These are phyloP conservation scores for Stephanodiscus triporus DNA, from an alignment of 108 stramenopile genomes.

Conservation along the genomic window DNA sequence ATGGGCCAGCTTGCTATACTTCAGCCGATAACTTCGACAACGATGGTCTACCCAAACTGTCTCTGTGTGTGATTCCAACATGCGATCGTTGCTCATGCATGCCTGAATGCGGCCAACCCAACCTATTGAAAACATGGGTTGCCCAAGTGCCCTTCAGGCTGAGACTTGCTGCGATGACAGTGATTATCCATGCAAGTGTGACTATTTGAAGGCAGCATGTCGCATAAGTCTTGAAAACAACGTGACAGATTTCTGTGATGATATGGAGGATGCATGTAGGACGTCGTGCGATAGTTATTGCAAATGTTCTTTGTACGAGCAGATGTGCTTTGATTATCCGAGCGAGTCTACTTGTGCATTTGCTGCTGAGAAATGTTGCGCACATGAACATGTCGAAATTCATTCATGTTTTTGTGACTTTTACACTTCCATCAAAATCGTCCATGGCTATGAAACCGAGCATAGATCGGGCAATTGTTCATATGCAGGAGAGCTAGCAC, in stretches of 20 bases:
- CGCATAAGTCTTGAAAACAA: not conserved
- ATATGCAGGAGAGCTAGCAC: not conserved
- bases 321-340: not conserved
- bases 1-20: too few relatives aligned
- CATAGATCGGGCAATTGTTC: not conserved
- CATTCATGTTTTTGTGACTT: not conserved
- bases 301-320: not conserved
- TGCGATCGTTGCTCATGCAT: not conserved
- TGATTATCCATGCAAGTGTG: not conserved
- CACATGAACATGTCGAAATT: not conserved
- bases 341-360: not conserved
- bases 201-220: not conserved
- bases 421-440: not conserved
- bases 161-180: not conserved
- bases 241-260: not conserved
- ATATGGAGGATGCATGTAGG: not conserved
- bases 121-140: not conserved
- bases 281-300: not conserved
- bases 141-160: not conserved
- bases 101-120: not conserved
- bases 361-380: not conserved
- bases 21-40: too few relatives aligned
- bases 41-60: not conserved
- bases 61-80: not conserved
- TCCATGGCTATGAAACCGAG: not conserved